A percentile compares a stretch with the other conserved stretches of the same genome.
Conservation (phyloP, 2,329 filamentous ascomycete species). For the Calonectria leucothoes region DNA sequence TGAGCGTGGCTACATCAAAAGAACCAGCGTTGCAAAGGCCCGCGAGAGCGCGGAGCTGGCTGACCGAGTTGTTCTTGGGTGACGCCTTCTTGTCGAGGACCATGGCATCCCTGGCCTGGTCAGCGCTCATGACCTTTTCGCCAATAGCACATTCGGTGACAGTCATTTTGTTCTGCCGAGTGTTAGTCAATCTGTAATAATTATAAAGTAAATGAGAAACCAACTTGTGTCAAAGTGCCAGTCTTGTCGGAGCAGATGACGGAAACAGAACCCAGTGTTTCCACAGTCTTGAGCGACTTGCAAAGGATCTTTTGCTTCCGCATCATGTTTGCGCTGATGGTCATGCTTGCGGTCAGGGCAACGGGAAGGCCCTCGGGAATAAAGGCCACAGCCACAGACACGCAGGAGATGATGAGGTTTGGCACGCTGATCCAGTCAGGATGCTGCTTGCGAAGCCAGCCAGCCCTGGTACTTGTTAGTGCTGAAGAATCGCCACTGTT, state of each 20-base stretch:
- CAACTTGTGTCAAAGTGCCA: constrained; percentile 71
- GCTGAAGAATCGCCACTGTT: background rate
- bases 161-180: constrained; percentile 75
- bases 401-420: constrained; percentile 77
- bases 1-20: constrained; percentile 74
- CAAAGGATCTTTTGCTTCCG: constrained; percentile 80
- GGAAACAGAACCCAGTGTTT: constrained; percentile 79
- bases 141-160: constrained; percentile 77
- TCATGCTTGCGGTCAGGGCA: constrained; percentile 76
- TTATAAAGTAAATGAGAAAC: constrained; percentile 16
- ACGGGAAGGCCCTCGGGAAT: constrained; percentile 81
- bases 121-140: constrained; percentile 57
- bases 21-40: constrained; percentile 81
- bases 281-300: constrained; percentile 83
- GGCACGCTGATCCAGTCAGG: constrained; percentile 79
- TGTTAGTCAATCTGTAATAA: constrained; percentile 3
- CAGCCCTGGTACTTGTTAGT: constrained; percentile 60
- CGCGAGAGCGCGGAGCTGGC: constrained; percentile 70
- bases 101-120: constrained; percentile 60
- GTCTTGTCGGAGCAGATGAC: constrained; percentile 84
- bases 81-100: constrained; percentile 35
- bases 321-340: constrained; percentile 83
- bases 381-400: constrained; percentile 79
- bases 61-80: constrained; percentile 55
- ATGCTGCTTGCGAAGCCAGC: constrained; percentile 75